Percentiles rank a stretch among this genome's conserved stretches.
phyloP scores from a whole-genome alignment of 1,139 yeast species.

The Eremothecium coryli region DNA sequence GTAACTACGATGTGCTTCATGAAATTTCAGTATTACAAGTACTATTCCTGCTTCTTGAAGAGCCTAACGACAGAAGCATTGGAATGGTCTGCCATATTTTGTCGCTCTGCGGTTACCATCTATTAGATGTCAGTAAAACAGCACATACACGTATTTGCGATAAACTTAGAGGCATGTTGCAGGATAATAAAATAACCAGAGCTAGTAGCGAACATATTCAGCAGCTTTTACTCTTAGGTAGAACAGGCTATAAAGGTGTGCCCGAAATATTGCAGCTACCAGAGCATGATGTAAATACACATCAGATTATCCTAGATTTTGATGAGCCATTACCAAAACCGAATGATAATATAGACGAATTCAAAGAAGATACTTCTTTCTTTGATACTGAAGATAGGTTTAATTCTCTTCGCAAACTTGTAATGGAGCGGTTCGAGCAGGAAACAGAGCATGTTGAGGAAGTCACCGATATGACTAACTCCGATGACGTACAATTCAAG shows the following conservation, averaged over 20 bases:
- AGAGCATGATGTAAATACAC: conserved; percentile 54
- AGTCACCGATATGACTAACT: conserved; percentile 62
- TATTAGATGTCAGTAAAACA: conserved; percentile 36
- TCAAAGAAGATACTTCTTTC: conserved; percentile 45
- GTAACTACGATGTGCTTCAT: conserved; percentile 56
- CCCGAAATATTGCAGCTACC: conserved; percentile 35
- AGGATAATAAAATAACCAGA: conserved; percentile 42
- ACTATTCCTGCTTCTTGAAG: conserved; percentile 46
- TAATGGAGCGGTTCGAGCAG: neutral
- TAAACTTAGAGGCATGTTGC: conserved; percentile 49
- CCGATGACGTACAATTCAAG: conserved; percentile 52
- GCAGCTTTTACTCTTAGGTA: conserved; percentile 43
- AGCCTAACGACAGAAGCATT: conserved; percentile 45
- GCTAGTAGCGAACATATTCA: conserved; percentile 45
- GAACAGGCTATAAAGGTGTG: conserved; percentile 37
- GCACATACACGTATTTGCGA: conserved; percentile 51
- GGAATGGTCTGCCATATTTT: conserved; percentile 40
- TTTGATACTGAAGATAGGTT: conserved; percentile 43
- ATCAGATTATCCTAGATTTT: conserved; percentile 49
- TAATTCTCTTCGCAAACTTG: conserved; percentile 23
- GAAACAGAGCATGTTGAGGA: neutral
- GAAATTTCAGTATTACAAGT: conserved; percentile 59
- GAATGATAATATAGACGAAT: conserved; percentile 42
- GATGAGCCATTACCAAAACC: conserved; percentile 38
- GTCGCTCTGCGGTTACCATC: conserved; percentile 37